Evolutionary conservation across 306 rosid species (phyloP), one percentile per base, ranked within the genome.

Genomic region (Ceratonia siliqua): DNA sequence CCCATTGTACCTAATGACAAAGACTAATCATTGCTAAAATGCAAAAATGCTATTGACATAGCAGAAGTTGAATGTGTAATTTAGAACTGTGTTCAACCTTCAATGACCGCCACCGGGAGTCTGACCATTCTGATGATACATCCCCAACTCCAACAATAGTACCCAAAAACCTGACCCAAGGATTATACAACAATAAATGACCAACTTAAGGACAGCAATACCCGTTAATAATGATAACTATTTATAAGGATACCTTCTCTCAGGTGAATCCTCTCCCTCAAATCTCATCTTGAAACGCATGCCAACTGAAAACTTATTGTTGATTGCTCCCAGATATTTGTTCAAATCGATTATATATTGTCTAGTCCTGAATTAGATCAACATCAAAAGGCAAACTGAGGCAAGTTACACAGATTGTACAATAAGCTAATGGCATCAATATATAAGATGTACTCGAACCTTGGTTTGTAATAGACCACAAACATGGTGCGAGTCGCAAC

Each of bases 201-300:
- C 68, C 76, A 55, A 56, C 35, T 24, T 9, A 45, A 58, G 22
- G 18, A 28, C 77, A 53, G 27, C 5, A 54, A 61, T 24, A 64
- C 43, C 32, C 57, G 63, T 42, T n/a, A 20, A 48, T 36, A 42
- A 24, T 30, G 28, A 56, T 53, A 30, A 13, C 35, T 32, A 10
- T 21, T 63, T 27, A 57, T 38, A 7, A 3, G 45, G 36, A 21
- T 81, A 92, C 98, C 94, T 87, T 84, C 91, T 85, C 71, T 90
- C 96, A 0, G 94, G 91, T 0, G 90, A 78, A 55, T 92, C 94
- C 32, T 92, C 94, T 24, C 89, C 94, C 76, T 92, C 98, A 62
- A 90, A 92, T 45, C 87, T 74, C 98, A 92, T 92, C 84, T 80
- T 85, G 68, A 90, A 92, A 33, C 92, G 94, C 87, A 81, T 87